Percentiles rank a stretch among this genome's conserved stretches.
Conservation (phyloP, 192 early-diverging fungal species). For the Coemansia sp. region DNA sequence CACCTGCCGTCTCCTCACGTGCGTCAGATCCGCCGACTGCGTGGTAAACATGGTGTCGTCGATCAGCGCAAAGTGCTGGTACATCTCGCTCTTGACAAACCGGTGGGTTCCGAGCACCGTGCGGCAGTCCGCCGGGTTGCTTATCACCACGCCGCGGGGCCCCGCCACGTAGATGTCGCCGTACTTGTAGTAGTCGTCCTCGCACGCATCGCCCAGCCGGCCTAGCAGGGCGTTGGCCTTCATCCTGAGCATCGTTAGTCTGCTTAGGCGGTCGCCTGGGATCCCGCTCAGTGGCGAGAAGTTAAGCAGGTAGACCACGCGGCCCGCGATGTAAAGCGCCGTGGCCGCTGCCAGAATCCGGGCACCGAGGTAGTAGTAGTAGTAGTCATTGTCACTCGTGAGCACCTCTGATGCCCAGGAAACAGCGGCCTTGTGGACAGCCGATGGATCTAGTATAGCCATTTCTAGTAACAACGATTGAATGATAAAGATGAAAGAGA, state of each 20-base stretch:
- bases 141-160: conserved; percentile 21
- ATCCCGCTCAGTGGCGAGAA: conserved; percentile 26
- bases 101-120: conserved; percentile 12
- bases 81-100: conserved; percentile 32
- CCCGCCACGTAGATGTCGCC: conserved; percentile 33
- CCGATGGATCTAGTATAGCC: no score
- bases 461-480: no score
- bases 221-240: conserved; percentile 7
- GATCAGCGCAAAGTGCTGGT: conserved; percentile 19
- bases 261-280: conserved; percentile 12
- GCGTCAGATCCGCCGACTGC: conserved; percentile 12
- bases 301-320: conserved; percentile 16
- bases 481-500: no score
- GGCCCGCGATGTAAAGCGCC: background rate
- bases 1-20: conserved; percentile 14
- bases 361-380: background rate
- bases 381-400: no score
- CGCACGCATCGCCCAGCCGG: conserved; percentile 12
- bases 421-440: no score
- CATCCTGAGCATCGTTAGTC: conserved; percentile 8
- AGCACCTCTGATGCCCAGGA: no score
- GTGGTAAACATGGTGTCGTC: conserved; percentile 26
- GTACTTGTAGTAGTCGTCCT: conserved; percentile 22
- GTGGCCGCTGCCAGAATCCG: background rate
- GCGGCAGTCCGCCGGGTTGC: conserved; percentile 21